phyloP scores from a whole-genome alignment of 768 basidiomycete species.

The Pleurotus ostreatus region DNA sequence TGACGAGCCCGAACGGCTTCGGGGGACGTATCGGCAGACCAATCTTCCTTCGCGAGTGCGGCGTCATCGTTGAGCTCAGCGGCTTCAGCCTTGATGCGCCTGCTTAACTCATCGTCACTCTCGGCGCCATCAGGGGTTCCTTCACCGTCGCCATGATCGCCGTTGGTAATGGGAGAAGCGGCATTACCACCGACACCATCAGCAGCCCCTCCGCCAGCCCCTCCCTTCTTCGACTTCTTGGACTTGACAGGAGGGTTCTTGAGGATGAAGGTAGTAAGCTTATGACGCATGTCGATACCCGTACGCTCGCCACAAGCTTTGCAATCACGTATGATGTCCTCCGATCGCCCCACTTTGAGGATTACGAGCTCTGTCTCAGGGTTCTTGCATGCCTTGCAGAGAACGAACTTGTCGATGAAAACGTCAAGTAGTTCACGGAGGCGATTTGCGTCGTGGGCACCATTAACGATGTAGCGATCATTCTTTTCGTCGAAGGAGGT shows the following conservation, averaged over 20 bases:
- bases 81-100: conserved; percentile 89
- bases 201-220: conserved; percentile 26
- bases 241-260: conserved; percentile 94
- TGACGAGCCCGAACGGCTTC: conserved; percentile 85
- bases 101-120: conserved; percentile 85
- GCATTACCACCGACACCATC: conserved; percentile 19
- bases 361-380: conserved; percentile 96
- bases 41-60: conserved; percentile 65
- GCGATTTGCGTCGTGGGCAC: conserved; percentile 87
- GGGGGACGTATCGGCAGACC: conserved; percentile 89
- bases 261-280: conserved; percentile 91
- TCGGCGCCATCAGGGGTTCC: conserved; percentile 56
- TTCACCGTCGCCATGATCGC: conserved; percentile 35
- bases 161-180: conserved; percentile 21
- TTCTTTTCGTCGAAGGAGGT: conserved; percentile 95
- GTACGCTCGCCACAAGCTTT: conserved; percentile 97
- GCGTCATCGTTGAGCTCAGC: conserved; percentile 67
- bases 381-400: conserved; percentile 97
- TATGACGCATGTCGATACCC: conserved; percentile 93
- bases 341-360: conserved; percentile 73
- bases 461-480: conserved; percentile 98
- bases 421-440: conserved; percentile 92
- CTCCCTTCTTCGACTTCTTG: conserved; percentile 68
- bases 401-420: conserved; percentile 98
- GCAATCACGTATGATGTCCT: conserved; percentile 93